These are phyloP conservation scores for Drosera spatulata DNA, from an alignment of 179 eudicot species.

Conservation along the genomic window DNA sequence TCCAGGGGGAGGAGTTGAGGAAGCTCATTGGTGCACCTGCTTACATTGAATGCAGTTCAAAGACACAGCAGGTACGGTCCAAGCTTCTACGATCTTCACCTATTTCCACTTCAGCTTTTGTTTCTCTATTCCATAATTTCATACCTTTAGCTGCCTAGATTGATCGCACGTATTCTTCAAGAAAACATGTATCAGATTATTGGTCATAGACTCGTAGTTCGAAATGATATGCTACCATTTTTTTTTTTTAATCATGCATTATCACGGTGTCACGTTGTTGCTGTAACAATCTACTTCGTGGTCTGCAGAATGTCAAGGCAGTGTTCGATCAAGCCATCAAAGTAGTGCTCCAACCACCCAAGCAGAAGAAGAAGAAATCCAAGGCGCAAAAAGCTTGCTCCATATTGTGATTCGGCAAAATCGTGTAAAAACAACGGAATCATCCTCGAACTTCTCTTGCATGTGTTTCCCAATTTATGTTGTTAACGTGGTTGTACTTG, in stretches of 20 bases:
- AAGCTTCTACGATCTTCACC: neutral
- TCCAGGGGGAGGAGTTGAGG: slow-evolving; percentile 75
- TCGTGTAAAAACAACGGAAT: slow-evolving; percentile 15
- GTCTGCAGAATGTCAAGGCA: slow-evolving; percentile 63
- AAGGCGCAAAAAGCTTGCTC: slow-evolving; percentile 45
- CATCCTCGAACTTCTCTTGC: neutral
- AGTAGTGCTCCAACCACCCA: slow-evolving; percentile 80
- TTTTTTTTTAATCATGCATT: too few species aligned
- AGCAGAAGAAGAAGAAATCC: slow-evolving; percentile 9
- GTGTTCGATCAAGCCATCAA: slow-evolving; percentile 85
- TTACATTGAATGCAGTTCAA: slow-evolving; percentile 86
- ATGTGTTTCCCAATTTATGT: neutral
- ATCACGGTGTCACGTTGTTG: too few species aligned
- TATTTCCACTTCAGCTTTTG: neutral
- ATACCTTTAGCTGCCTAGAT: too few species aligned
- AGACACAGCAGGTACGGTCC: slow-evolving; percentile 66
- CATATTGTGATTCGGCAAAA: slow-evolving; percentile 28
- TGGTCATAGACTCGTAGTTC: too few species aligned
- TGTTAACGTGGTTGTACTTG: too few species aligned
- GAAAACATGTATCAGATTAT: too few species aligned
- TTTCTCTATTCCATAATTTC: too few species aligned
- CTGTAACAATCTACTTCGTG: neutral
- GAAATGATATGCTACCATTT: too few species aligned
- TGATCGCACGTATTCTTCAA: too few species aligned
- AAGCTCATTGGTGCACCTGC: slow-evolving; percentile 71